Evolutionary conservation across 371 early-diverging fungal species (phyloP), one percentile per base, ranked within the genome.

Genomic region (Nematocida ausubeli): DNA sequence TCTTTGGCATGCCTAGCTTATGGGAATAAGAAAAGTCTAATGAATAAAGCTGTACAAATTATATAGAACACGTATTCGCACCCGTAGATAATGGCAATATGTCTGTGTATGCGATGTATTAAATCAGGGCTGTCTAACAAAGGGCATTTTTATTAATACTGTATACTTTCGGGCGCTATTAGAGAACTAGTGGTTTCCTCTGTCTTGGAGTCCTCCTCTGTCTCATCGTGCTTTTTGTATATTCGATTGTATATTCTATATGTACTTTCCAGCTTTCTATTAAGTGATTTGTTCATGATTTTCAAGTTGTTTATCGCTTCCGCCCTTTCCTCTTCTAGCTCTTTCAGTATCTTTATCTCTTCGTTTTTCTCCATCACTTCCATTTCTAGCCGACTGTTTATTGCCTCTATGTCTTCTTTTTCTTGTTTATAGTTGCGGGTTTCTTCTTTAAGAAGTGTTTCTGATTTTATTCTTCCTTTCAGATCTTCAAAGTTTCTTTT

Each of bases 261-360:
- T 9, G 85, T 81, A 73, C 83, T 84, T 39, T 86, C 87, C 49
- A 86, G 69, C 39, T 82, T 73, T 37, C 83, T 84, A 12, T 51
- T 71, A 28, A 86, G 62, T 50, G 32, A 49, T 39, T 51, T 71
- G 22, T 84, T 85, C 50, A 79, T 69, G 3, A 32, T n/a, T 37
- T 75, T 75, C 7, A 75, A 66, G 30, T 26, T 67, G 4, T 56
- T 55, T 40, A 75, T 75, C 12, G 63, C 78, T 44, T 66, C 78
- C 37, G 12, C 66, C 54, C 78, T 64, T 40, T 75, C 78, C 37
- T 6, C n/a, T 32, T 66, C 78, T 22, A 75, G 9, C 42, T 75
- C 78, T 40, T 75, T 57, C 32, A 65, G 30, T 9, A 51, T 32
- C 51, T 66, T 64, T 30, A 66, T 75, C 39, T 75, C 78, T 66